Evolutionary conservation across 352 stramenopile species (phyloP).

Genomic region (Phytophthora chlamydospora): DNA sequence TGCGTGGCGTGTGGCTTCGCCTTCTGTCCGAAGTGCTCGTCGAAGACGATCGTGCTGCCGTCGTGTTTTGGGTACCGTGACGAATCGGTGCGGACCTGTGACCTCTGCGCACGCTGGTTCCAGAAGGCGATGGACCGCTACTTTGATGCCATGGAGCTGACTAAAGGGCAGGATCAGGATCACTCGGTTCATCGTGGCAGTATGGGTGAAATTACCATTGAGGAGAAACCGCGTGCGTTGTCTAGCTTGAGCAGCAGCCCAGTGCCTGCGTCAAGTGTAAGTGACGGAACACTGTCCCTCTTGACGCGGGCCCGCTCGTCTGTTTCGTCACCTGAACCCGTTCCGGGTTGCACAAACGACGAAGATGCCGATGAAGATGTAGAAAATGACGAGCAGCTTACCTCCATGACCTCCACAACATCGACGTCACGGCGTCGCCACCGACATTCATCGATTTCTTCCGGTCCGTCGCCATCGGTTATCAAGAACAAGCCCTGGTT

Average conservation of each 20-base stretch:
- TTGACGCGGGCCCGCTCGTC: constrained; percentile 25
- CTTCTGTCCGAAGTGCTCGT: constrained; percentile 72
- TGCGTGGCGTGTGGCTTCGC: constrained; percentile 64
- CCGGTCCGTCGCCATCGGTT: constrained; percentile 25
- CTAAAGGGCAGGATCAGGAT: constrained; percentile 28
- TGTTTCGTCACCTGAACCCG: constrained; percentile 28
- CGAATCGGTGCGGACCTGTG: constrained; percentile 58
- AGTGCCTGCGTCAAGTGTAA: constrained; percentile 12
- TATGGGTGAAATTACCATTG: constrained; percentile 27
- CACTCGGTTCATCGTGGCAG: constrained; percentile 10
- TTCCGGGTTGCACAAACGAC: constrained; percentile 17
- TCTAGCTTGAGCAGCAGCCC: constrained; percentile 18
- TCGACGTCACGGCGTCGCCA: constrained; percentile 30
- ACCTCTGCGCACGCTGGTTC: constrained; percentile 67
- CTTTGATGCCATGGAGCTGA: constrained; percentile 63
- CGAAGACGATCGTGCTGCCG: constrained; percentile 60
- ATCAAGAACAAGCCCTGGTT: constrained; percentile 63
- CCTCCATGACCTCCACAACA: constrained; percentile 6
- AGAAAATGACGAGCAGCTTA: constrained; percentile 28
- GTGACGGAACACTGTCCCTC: constrained; percentile 17
- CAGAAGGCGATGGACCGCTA: constrained; percentile 71
- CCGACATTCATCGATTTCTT: constrained; percentile 35
- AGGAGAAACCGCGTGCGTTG: constrained; percentile 21
- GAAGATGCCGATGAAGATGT: constrained; percentile 30
- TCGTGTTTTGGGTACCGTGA: constrained; percentile 62